Percentiles rank a stretch among this genome's conserved stretches.
phyloP scores from a whole-genome alignment of 352 stramenopile genomes.

The Pythium sp. region DNA sequence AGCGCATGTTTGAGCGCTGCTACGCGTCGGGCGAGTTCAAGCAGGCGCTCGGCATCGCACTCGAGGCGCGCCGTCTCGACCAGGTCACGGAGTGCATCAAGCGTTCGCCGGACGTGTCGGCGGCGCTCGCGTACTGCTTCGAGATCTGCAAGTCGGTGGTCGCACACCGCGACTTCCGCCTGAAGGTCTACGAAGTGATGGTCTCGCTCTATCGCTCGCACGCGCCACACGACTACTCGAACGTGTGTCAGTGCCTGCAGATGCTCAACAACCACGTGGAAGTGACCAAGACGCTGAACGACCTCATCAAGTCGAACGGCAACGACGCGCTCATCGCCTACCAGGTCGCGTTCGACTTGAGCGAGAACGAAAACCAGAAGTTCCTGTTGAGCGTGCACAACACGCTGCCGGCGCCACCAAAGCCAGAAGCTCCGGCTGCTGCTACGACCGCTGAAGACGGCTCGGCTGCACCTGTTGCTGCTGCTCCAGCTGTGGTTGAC shows the following conservation, averaged over 20 bases:
- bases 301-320: constrained; percentile 74
- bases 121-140: constrained; percentile 92
- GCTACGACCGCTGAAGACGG: constrained; percentile 29
- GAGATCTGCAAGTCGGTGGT: constrained; percentile 93
- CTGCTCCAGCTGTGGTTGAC: constrained; percentile 27
- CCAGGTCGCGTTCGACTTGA: constrained; percentile 98
- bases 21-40: constrained; percentile 92
- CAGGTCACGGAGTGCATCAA: constrained; percentile 91
- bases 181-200: constrained; percentile 93
- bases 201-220: constrained; percentile 75
- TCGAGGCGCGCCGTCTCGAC: constrained; percentile 93
- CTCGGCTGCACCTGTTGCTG: constrained; percentile 7
- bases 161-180: constrained; percentile 90
- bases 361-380: constrained; percentile 97
- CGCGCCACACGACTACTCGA: constrained; percentile 66
- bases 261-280: constrained; percentile 83
- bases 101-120: constrained; percentile 67
- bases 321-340: constrained; percentile 91
- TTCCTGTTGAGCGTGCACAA: constrained; percentile 94
- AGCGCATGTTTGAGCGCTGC: constrained; percentile 98
- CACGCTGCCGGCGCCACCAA: constrained; percentile 65
- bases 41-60: constrained; percentile 96
- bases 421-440: constrained; percentile 26
- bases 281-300: constrained; percentile 85
- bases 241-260: constrained; percentile 86